Conservation (phyloP, 306 rosid species). For the Sindora glabra region DNA sequence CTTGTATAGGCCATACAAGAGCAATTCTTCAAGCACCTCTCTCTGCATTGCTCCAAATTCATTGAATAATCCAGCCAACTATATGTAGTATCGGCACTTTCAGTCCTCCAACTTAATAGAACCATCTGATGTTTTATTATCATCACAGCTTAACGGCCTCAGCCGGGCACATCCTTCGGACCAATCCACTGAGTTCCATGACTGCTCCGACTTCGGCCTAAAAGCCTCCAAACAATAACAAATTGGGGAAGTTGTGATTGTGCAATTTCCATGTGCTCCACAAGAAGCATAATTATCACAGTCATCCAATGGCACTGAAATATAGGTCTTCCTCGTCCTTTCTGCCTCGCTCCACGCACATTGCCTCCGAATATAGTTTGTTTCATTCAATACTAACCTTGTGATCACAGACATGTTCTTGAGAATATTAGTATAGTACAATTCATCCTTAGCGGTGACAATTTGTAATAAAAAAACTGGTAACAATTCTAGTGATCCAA, state of each 20-base stretch:
- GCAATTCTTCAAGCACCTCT: neutral
- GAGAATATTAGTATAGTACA: neutral
- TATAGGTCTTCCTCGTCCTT: neutral
- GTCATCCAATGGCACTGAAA: neutral
- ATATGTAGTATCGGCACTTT: neutral
- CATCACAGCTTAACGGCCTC: neutral
- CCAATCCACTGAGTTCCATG: constrained; percentile 3
- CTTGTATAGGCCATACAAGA: constrained; percentile 7
- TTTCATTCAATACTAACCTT: neutral
- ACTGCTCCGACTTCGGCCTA: neutral
- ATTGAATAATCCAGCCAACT: neutral
- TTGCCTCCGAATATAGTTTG: neutral
- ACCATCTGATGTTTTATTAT: neutral
- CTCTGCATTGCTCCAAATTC: neutral
- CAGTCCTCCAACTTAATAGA: neutral
- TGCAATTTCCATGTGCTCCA: constrained; percentile 13
- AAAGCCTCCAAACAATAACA: constrained; percentile 19
- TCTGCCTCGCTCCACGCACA: no score
- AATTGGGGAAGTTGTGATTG: neutral
- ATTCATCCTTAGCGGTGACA: neutral
- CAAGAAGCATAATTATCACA: neutral
- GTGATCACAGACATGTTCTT: neutral
- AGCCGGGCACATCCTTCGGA: neutral
- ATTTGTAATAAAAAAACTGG: neutral
- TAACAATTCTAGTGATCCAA: neutral